Evolutionary conservation across 345 rosid species (phyloP), one percentile per base, ranked within the genome.

Genomic region (Murraya paniculata): DNA sequence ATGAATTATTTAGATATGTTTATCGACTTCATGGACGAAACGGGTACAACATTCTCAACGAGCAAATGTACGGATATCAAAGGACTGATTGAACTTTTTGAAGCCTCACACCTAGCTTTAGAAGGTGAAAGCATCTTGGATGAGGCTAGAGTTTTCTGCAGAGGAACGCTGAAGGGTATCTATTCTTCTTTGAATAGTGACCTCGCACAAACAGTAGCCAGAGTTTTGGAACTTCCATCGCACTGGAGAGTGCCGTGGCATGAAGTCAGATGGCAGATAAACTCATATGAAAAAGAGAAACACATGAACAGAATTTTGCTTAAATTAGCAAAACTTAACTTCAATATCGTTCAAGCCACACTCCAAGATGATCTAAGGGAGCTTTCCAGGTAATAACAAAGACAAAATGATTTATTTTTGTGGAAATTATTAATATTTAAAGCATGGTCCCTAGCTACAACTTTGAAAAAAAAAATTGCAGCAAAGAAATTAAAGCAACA

Each of bases 211-310:
- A 65, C 73, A 0, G 77, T 55, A 8, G 66, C 36, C 3, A 89
- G 81, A 24, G 74, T 80, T 9, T 80, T 87, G 81, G 90, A 88
- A 71, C 84, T 90, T 10, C 72, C 90, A 4, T 76, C 73, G 3
- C 87, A 88, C 9, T 64, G 89, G 88, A 69, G 89, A 39, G 86
- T 85, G 31, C 72, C 64, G 1, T 90, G 93, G 91, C 84, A 87
- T 38, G 87, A 88, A 21, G 86, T 86, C 30, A 85, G 81, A 55
- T 82, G 91, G 93, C 85, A 81, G 5, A 82, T 88, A 19, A 57
- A 73, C n/a, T 10, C 30, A 7, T 77, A 69, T 2, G 77, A 81
- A 68, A 56, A 79, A 13, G 39, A 67, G 11, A 73, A 36, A 7
- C 25, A 76, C 16, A 31, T 8, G 14, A 68, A 76, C 27, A 58